Evolutionary conservation across 306 rosid species (phyloP).

Genomic region (Trichosanthes truncata): DNA sequence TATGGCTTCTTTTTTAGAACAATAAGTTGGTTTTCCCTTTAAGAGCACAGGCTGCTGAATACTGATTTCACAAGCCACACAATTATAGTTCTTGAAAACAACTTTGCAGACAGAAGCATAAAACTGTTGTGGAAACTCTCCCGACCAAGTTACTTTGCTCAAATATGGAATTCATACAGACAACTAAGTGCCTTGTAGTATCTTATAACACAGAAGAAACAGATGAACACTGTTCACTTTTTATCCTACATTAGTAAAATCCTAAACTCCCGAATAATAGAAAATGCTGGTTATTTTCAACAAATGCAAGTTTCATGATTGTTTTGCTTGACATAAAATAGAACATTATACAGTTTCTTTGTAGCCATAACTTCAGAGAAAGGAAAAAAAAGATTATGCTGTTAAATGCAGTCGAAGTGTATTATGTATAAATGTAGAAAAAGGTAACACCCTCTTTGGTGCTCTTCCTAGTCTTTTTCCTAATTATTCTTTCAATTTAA

Average conservation of each 20-base stretch:
- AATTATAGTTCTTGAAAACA: not conserved
- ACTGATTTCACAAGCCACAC: not conserved
- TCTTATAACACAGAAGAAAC: not conserved
- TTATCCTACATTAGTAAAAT: not conserved
- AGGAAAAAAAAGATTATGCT: not conserved
- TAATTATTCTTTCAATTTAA: not conserved
- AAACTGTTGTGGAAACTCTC: not conserved
- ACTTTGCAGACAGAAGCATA: not conserved
- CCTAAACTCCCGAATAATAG: not conserved
- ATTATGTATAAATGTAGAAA: not conserved
- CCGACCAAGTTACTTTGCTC: not conserved
- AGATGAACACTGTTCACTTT: not conserved
- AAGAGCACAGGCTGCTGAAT: not conserved
- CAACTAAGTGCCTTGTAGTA: not conserved
- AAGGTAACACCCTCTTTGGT: not conserved
- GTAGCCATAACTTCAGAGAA: not conserved
- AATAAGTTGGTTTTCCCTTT: not conserved
- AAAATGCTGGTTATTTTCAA: not conserved
- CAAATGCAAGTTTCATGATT: not conserved
- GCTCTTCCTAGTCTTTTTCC: not conserved
- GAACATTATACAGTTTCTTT: not conserved
- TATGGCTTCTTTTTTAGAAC: not conserved
- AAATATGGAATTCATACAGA: not conserved
- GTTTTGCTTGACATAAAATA: not conserved
- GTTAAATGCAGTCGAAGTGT: not conserved